A percentile compares a stretch with the other conserved stretches of the same genome.
Conservation (phyloP, 2,329 filamentous ascomycete genomes). For the Cytospora piceicola region DNA sequence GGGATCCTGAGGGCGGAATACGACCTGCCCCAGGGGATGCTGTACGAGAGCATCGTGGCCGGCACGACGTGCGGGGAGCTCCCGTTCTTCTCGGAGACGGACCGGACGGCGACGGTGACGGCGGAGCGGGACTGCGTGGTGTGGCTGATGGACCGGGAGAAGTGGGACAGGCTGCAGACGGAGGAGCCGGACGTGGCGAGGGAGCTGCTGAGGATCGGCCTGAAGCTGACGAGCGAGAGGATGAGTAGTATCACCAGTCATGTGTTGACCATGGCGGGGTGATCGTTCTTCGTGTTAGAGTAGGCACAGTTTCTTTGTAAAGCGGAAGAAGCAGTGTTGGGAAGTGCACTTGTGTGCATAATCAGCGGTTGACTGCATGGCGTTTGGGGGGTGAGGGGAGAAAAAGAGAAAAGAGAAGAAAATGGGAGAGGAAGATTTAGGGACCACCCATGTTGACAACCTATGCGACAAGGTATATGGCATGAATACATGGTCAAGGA, state of each 20-base stretch:
- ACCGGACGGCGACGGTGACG: constrained; percentile 81
- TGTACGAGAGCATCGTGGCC: constrained; percentile 89
- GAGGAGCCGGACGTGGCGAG: constrained; percentile 76
- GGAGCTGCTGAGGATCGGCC: constrained; percentile 82
- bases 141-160: constrained; percentile 76
- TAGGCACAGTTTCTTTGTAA: background rate
- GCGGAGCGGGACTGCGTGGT: constrained; percentile 81
- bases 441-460: background rate
- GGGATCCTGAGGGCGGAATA: constrained; percentile 92
- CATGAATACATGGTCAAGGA: no score
- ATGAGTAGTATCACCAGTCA: constrained; percentile 72
- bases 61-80: constrained; percentile 95
- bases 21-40: constrained; percentile 82
- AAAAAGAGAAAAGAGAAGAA: no score
- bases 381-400: background rate
- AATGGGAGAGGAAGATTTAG: background rate
- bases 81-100: constrained; percentile 92
- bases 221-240: constrained; percentile 92
- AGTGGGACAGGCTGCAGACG: constrained; percentile 74
- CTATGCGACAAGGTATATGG: no score
- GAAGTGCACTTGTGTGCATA: background rate
- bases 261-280: constrained; percentile 55
- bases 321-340: background rate
- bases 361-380: background rate
- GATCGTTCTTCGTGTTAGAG: background rate